phyloP scores from a whole-genome alignment of 2,329 filamentous ascomycete species.

The Colletotrichum sansevieriae region DNA sequence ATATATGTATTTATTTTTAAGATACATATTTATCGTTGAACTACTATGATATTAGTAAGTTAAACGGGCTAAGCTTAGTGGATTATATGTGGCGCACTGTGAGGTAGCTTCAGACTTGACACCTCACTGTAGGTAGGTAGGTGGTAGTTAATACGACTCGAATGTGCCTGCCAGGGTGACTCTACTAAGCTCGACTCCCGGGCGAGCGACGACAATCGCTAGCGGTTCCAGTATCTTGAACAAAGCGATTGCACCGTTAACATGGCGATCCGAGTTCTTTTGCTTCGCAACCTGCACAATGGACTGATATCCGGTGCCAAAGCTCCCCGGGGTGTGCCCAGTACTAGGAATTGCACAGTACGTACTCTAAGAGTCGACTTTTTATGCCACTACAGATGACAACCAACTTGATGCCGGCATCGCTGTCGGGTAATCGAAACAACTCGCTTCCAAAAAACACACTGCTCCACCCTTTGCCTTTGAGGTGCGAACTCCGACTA shows the following conservation, averaged over 20 bases:
- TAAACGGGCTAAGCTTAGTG: too few species aligned
- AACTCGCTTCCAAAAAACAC: background rate
- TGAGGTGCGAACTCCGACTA: too few species aligned
- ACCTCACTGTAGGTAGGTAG: too few species aligned
- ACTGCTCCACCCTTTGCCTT: too few species aligned
- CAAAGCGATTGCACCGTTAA: too few species aligned
- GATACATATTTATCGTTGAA: too few species aligned
- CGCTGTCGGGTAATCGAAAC: background rate
- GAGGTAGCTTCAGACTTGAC: too few species aligned
- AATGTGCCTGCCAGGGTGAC: background rate
- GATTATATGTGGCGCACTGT: too few species aligned
- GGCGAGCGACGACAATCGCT: too few species aligned
- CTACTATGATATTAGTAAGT: too few species aligned
- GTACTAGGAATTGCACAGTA: slow-evolving; percentile 21
- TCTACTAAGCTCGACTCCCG: background rate
- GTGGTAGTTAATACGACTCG: background rate
- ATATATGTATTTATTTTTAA: too few species aligned
- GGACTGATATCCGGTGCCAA: background rate
- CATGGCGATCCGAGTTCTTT: background rate
- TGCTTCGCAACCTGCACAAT: background rate
- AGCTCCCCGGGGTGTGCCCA: background rate
- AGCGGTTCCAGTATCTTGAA: too few species aligned
- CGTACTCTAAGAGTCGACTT: slow-evolving; percentile 15
- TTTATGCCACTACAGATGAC: background rate
- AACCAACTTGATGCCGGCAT: background rate